These are phyloP conservation scores for Zoysia japonica DNA, from an alignment of 176 grass and related monocot genomes.

Conservation along the genomic window DNA sequence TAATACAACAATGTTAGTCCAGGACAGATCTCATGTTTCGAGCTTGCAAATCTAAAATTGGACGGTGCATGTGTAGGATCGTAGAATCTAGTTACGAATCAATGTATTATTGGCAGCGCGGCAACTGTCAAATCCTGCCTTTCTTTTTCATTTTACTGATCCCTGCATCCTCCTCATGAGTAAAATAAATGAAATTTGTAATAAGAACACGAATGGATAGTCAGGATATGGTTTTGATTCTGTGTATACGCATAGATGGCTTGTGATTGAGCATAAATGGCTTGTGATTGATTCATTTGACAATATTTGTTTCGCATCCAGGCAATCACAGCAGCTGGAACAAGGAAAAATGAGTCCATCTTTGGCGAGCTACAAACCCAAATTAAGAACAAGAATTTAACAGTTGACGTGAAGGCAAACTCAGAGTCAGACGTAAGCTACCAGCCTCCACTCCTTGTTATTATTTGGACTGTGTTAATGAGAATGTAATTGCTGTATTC, in stretches of 20 bases:
- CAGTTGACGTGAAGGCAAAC: constrained; percentile 67
- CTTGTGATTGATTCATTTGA: constrained; percentile 9
- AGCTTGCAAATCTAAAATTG: neutral
- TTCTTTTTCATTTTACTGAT: neutral
- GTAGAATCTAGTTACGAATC: neutral
- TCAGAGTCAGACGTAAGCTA: constrained; percentile 72
- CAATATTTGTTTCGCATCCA: constrained; percentile 50
- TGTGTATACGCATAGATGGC: neutral
- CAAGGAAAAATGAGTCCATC: constrained; percentile 63
- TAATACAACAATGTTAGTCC: neutral
- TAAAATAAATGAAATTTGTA: neutral
- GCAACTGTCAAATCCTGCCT: neutral
- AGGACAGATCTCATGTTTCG: neutral
- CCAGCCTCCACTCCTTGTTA: neutral
- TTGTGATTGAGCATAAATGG: too few species aligned
- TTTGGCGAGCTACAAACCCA: constrained; percentile 72
- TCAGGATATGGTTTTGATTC: neutral
- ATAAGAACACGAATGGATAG: neutral
- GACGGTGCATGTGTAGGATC: neutral
- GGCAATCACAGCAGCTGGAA: constrained; percentile 57
- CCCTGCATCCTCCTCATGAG: neutral
- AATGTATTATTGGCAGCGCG: neutral
- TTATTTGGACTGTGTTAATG: neutral
- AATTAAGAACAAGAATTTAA: constrained; percentile 72
- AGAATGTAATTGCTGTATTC: neutral